Evolutionary conservation across 371 early-diverging fungal genomes (phyloP), one percentile per base, ranked within the genome.

Genomic region (Zychaea mexicana): DNA sequence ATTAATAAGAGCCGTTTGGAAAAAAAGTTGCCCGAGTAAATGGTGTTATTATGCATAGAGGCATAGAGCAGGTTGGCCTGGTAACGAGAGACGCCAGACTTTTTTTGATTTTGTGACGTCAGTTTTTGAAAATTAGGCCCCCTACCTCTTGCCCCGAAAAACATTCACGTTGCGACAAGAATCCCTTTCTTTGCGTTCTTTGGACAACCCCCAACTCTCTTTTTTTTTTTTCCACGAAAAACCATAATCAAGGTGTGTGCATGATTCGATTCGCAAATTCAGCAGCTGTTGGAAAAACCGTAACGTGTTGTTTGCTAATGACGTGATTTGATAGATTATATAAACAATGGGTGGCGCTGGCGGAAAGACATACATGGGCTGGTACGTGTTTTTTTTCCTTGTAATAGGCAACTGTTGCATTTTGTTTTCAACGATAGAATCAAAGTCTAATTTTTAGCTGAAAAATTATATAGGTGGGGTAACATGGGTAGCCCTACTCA

Each of bases 401-500:
- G 45, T 33, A n/a, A n/a, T n/a, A 5, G 3, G 1, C 19, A 6
- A 7, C 17, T 52, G 26, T 39, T 60, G 10, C 28, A 55, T 61
- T 26, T 42, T 13, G 28, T 19, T 24, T 24, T 2, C 21, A 19
- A 55, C 22, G n/a, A 55, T 31, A 33, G n/a, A n/a, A n/a, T n/a
- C n/a, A n/a, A n/a, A n/a, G 4, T 42, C n/a, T 42, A 17, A 3
- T 39, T 8, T 12, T 17, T 42, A 12, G n/a, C 7, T 15, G 15
- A 17, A 22, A 0, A 49, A 24, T n/a, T n/a, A 54, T 26, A 32
- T 70, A 73, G 89, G 88, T 92, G 92, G 91, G 92, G 92, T 69
- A 75, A 82, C 70, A 79, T 91, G 87, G 88, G 88, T 64, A 84
- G 87, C 49, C 88, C 89, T 72, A 88, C 87, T 77, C 89, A 89